phyloP scores from a whole-genome alignment of 2,329 filamentous ascomycete genomes.

The Eurotiales sp. region DNA sequence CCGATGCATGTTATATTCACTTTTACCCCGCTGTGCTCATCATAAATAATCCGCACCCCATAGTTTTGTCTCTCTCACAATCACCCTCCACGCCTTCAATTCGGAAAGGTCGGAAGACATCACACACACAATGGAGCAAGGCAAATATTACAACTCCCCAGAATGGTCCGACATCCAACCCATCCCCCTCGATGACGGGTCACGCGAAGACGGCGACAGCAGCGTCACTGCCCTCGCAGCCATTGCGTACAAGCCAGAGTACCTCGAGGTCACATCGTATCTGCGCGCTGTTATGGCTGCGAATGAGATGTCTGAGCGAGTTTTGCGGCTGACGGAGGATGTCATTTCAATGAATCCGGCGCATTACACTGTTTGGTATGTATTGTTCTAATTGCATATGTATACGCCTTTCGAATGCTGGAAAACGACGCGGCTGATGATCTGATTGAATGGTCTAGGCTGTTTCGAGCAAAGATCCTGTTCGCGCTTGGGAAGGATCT shows the following conservation, averaged over 20 bases:
- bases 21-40: too few species aligned
- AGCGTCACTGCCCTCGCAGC: conserved; percentile 68
- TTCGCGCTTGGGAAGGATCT: conserved; percentile 63
- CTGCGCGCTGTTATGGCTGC: conserved; percentile 87
- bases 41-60: too few species aligned
- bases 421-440: not conserved
- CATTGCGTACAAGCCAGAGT: conserved; percentile 87
- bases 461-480: conserved; percentile 82
- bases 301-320: conserved; percentile 77
- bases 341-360: conserved; percentile 92
- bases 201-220: conserved; percentile 29
- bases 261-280: conserved; percentile 89
- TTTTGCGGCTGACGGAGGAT: conserved; percentile 76
- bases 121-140: conserved; percentile 29
- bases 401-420: not conserved
- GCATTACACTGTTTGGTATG: conserved; percentile 92
- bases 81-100: too few species aligned
- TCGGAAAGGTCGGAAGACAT: too few species aligned
- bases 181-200: conserved; percentile 78
- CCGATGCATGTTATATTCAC: too few species aligned
- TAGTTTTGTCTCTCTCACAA: too few species aligned
- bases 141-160: conserved; percentile 61
- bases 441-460: conserved; percentile 41
- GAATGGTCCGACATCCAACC: conserved; percentile 81
- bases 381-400: conserved; percentile 1